These are phyloP conservation scores for Phalaenopsis equestris DNA, from an alignment of 106 monocot genomes.

Conservation along the genomic window DNA sequence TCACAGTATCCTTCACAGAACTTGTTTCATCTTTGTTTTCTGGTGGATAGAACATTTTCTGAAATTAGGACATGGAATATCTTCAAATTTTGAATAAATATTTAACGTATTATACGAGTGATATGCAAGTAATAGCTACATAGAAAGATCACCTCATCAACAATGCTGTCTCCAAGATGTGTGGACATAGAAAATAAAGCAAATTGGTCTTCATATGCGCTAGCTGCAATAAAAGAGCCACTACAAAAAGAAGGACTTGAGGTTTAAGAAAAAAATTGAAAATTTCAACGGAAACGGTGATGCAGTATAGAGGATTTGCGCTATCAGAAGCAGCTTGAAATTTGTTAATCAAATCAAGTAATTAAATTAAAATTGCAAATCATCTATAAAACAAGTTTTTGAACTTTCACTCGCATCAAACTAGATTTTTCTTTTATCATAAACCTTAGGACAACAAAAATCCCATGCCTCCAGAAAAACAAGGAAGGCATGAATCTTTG, in stretches of 20 bases:
- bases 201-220: slow-evolving; percentile 73
- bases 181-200: slow-evolving; percentile 55
- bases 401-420: neutral
- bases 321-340: neutral
- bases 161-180: slow-evolving; percentile 29
- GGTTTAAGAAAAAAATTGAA: neutral
- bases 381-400: neutral
- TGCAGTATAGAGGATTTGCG: neutral
- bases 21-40: slow-evolving; percentile 44
- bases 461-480: neutral
- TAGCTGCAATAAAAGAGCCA: slow-evolving; percentile 77
- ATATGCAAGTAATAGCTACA: slow-evolving; percentile 6
- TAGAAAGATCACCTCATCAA: slow-evolving; percentile 46
- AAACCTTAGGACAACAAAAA: neutral
- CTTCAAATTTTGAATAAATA: slow-evolving; percentile 76
- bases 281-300: neutral
- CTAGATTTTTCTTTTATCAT: neutral
- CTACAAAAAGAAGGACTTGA: slow-evolving; percentile 30
- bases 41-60: slow-evolving; percentile 80
- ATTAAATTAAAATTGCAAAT: neutral
- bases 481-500: neutral
- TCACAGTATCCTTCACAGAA: slow-evolving; percentile 12
- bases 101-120: slow-evolving; percentile 33
- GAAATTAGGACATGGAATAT: slow-evolving; percentile 79
- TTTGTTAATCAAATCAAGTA: neutral